Evolutionary conservation across 2,329 filamentous ascomycete genomes (phyloP).

Genomic region (Amauroascus niger): DNA sequence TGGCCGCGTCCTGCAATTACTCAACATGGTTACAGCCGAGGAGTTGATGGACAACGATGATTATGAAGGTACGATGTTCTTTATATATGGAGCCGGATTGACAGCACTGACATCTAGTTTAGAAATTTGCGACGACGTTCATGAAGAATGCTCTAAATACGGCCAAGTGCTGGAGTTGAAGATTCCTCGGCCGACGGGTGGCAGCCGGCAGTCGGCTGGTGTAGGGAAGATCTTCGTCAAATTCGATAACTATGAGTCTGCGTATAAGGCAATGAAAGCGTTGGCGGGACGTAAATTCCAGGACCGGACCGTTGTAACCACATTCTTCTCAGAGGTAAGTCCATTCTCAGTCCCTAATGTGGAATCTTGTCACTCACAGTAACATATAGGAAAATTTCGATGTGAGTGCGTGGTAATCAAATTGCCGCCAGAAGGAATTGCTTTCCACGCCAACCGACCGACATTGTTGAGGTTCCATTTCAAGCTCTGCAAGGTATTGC

Average conservation of each 20-base stretch:
- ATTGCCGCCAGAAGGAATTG: not conserved
- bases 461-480: not conserved
- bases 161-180: slow-evolving; percentile 81
- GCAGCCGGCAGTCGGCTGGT: slow-evolving; percentile 71
- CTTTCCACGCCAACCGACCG: not conserved
- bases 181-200: slow-evolving; percentile 76
- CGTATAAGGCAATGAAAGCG: slow-evolving; percentile 76
- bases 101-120: slow-evolving; percentile 6
- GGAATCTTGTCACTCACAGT: slow-evolving; percentile 27
- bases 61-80: slow-evolving; percentile 65
- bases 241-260: slow-evolving; percentile 66
- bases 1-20: slow-evolving; percentile 75
- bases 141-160: slow-evolving; percentile 87
- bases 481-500: not conserved
- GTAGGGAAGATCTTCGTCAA: slow-evolving; percentile 98
- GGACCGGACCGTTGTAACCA: slow-evolving; percentile 89
- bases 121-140: slow-evolving; percentile 96
- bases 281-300: slow-evolving; percentile 93
- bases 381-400: slow-evolving; percentile 78
- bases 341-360: not conserved
- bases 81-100: not conserved
- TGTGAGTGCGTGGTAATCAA: slow-evolving; percentile 67
- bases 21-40: slow-evolving; percentile 98
- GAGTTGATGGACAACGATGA: slow-evolving; percentile 90
- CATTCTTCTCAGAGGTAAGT: slow-evolving; percentile 84